Evolutionary conservation across 768 basidiomycete species (phyloP).

Genomic region (Daedaleopsis sinensis): DNA sequence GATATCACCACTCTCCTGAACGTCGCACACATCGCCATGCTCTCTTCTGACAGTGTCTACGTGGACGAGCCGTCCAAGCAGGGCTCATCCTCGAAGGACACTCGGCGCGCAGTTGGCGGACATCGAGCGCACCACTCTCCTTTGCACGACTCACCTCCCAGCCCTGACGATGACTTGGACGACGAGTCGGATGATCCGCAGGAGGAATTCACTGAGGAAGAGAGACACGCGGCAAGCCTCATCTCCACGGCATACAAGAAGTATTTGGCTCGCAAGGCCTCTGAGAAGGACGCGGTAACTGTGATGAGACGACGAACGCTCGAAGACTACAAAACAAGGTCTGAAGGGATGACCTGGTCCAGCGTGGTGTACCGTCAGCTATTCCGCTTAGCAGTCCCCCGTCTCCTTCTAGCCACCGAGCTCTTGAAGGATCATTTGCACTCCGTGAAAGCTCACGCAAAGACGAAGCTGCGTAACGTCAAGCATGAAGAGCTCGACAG

Average conservation of each 20-base stretch:
- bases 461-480: slow-evolving; percentile 32
- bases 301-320: slow-evolving; percentile 10
- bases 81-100: not conserved
- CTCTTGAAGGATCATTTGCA: slow-evolving; percentile 28
- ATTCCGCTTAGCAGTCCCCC: slow-evolving; percentile 43
- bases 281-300: not conserved
- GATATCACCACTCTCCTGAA: no score
- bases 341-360: slow-evolving; percentile 31
- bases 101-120: slow-evolving; percentile 19
- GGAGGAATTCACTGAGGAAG: slow-evolving; percentile 4
- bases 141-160: not conserved
- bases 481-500: slow-evolving; percentile 27
- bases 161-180: slow-evolving; percentile 3
- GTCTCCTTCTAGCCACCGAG: slow-evolving; percentile 45
- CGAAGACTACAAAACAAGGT: not conserved
- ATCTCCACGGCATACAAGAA: slow-evolving; percentile 8
- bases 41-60: not conserved
- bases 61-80: not conserved
- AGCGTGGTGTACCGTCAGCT: slow-evolving; percentile 37
- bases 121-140: not conserved
- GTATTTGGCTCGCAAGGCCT: not conserved
- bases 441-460: slow-evolving; percentile 35
- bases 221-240: slow-evolving; percentile 9
- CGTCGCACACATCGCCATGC: no score
- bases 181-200: slow-evolving; percentile 15